Evolutionary conservation across 2,329 filamentous ascomycete genomes (phyloP), one percentile per base, ranked within the genome.

Genomic region (Fusarium siculi): DNA sequence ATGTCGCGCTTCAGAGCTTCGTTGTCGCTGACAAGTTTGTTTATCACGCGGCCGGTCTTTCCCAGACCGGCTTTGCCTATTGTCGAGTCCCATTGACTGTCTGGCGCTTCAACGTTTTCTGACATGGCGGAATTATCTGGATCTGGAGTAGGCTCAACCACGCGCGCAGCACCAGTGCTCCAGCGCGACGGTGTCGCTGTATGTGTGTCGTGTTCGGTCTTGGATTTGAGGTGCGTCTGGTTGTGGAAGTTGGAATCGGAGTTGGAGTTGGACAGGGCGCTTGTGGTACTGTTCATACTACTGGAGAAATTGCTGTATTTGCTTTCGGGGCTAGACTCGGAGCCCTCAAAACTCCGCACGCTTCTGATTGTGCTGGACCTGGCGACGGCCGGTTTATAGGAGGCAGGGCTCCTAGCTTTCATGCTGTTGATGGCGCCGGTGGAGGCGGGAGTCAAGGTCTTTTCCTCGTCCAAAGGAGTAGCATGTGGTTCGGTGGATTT

Each of bases 11-110:
- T 93, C 50, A 96, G 85, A 44, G 91, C 88, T 78, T 96, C 93
- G 75, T 95, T 95, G 79, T 96, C 93, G 59, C 91, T 91, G 79
- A 94, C 93, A 60, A 96, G 87, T 78, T 91, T 90, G 82, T 96
- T 94, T 81, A 96, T 96, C 58, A 94, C 92, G 39, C 92, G 87
- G 14, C 92, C 92, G 15, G 91, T 93, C 84, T 94, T 94, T 47
- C 92, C 92, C 5, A 92, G 83, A 6, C 90, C 91, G 12, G 91
- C 91, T 78, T 92, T 91, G 74, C 91, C 91, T 50, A 93, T 88
- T 7, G 91, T 91, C 36, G 90, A 90, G 77, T 92, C 91, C 89
- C 90, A 92, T 79, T 83, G 83, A 30, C 77, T 80, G 49, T 80
- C 78, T 46, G 78, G 76, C 23, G 78, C 74, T 37, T 84, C 84